phyloP scores from a whole-genome alignment of 352 stramenopile genomes.

The Peronospora belbahrii region DNA sequence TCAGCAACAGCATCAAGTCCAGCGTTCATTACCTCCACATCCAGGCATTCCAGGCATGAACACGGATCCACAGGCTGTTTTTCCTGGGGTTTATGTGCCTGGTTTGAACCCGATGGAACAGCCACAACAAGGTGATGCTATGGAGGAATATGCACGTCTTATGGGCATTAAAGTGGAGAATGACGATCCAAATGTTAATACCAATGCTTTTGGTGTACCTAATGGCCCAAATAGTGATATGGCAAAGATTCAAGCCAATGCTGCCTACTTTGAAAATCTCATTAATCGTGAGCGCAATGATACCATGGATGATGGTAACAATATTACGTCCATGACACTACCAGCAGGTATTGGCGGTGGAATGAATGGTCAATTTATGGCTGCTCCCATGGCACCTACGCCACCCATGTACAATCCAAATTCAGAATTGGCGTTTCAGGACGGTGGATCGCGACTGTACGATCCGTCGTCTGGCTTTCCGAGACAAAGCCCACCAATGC shows the following conservation, averaged over 20 bases:
- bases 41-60: slow-evolving; percentile 6
- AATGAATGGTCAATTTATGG: slow-evolving; percentile 45
- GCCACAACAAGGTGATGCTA: slow-evolving; percentile 36
- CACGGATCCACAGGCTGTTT: slow-evolving; percentile 17
- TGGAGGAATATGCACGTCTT: slow-evolving; percentile 74
- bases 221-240: slow-evolving; percentile 29
- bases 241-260: slow-evolving; percentile 71
- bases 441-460: slow-evolving; percentile 57
- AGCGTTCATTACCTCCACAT: slow-evolving; percentile 8
- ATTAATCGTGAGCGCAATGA: slow-evolving; percentile 49
- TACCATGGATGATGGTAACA: slow-evolving; percentile 36
- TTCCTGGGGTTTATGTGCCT: slow-evolving; percentile 45
- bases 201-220: slow-evolving; percentile 29
- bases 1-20: slow-evolving; percentile 13
- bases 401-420: slow-evolving; percentile 42
- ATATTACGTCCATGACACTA: slow-evolving; percentile 59
- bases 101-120: slow-evolving; percentile 41
- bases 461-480: slow-evolving; percentile 49
- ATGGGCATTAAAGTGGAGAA: slow-evolving; percentile 82
- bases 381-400: slow-evolving; percentile 18
- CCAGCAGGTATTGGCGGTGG: slow-evolving; percentile 58
- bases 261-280: slow-evolving; percentile 75
- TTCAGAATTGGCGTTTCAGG: slow-evolving; percentile 54
- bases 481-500: slow-evolving; percentile 27
- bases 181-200: slow-evolving; percentile 26